phyloP scores from a whole-genome alignment of 2,329 filamentous ascomycete genomes.

The Periglandula ipomoeae region DNA sequence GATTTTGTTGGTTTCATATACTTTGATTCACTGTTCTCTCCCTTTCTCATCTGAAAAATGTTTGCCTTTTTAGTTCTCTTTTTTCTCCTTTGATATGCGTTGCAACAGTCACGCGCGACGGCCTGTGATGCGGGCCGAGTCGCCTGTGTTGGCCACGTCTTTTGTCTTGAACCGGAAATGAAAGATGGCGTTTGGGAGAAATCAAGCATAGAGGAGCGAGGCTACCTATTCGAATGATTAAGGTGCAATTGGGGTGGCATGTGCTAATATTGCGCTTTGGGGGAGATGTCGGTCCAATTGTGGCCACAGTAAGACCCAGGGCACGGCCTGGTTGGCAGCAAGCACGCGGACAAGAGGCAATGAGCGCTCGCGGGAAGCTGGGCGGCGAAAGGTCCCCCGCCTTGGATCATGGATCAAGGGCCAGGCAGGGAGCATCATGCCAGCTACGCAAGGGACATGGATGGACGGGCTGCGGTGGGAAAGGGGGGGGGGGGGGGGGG shows the following conservation, averaged over 20 bases:
- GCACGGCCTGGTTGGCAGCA: neutral
- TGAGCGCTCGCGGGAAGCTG: neutral
- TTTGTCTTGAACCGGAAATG: conserved; percentile 9
- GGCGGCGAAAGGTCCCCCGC: neutral
- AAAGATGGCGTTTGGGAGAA: conserved; percentile 8
- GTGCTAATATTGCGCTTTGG: conserved; percentile 4
- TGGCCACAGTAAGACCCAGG: neutral
- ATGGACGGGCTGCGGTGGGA: too few species aligned
- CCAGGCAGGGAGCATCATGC: neutral
- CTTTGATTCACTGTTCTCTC: too few species aligned
- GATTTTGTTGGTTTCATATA: neutral
- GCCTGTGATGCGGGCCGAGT: neutral
- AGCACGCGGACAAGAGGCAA: neutral
- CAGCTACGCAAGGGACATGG: neutral
- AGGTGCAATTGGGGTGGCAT: conserved; percentile 6
- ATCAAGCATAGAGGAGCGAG: conserved; percentile 10
- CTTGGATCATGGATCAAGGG: neutral
- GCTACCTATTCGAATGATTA: neutral
- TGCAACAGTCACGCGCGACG: conserved; percentile 2
- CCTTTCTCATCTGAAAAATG: neutral
- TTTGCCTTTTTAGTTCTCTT: neutral
- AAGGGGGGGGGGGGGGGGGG: neutral
- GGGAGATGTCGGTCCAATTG: neutral
- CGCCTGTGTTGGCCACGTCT: neutral
- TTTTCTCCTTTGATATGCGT: conserved; percentile 2